These are phyloP conservation scores for Actinomucor elegans DNA, from an alignment of 371 early-diverging fungal genomes.

Conservation along the genomic window DNA sequence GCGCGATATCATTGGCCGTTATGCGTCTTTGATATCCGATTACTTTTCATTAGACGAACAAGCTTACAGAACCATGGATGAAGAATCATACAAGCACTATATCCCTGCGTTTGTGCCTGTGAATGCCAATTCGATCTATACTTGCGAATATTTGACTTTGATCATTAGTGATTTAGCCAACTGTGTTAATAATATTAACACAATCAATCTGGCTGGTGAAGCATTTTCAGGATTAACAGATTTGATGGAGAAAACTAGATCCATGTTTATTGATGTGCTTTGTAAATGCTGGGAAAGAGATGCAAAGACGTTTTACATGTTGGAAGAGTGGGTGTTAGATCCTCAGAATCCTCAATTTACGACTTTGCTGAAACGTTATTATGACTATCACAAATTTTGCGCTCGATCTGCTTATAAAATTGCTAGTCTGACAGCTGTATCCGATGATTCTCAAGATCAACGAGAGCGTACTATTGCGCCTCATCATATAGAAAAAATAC, in stretches of 20 bases:
- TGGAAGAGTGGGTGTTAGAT: conserved; percentile 88
- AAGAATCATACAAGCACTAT: conserved; percentile 19
- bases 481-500: conserved; percentile 55
- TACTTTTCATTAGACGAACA: conserved; percentile 51
- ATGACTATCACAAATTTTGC: conserved; percentile 72
- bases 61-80: conserved; percentile 27
- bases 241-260: conserved; percentile 54
- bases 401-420: conserved; percentile 63
- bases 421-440: conserved; percentile 53
- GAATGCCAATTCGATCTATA: conserved; percentile 58
- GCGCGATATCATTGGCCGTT: conserved; percentile 69
- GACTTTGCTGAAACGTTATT: conserved; percentile 61
- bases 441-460: conserved; percentile 29
- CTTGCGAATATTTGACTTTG: conserved; percentile 55
- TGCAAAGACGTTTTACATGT: conserved; percentile 72
- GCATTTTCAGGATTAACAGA: conserved; percentile 54
- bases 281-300: conserved; percentile 69
- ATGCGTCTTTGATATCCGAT: conserved; percentile 56
- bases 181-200: conserved; percentile 61
- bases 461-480: conserved; percentile 22
- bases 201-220: conserved; percentile 55
- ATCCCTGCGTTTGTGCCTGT: conserved; percentile 44
- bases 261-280: conserved; percentile 56
- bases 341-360: conserved; percentile 71
- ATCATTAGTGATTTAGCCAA: conserved; percentile 56